Percentiles rank a stretch among this genome's conserved stretches.
phyloP scores from a whole-genome alignment of 106 monocot species.

The Acorus gramineus region DNA sequence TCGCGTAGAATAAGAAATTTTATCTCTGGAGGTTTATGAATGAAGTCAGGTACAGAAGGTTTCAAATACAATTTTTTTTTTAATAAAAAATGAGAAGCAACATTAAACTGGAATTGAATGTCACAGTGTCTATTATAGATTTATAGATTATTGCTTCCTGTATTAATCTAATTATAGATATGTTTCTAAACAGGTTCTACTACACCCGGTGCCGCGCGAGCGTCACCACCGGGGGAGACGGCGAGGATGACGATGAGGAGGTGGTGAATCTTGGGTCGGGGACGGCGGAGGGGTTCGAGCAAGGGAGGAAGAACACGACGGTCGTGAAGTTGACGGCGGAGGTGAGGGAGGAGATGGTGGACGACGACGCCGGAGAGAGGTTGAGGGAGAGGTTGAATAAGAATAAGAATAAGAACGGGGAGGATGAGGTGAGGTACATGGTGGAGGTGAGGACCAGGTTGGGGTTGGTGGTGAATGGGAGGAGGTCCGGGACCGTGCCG shows the following conservation, averaged over 20 bases:
- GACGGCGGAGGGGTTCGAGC: not conserved
- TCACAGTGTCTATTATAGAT: too few relatives aligned
- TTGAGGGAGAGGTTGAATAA: not conserved
- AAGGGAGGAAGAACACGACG: slow-evolving; percentile 13
- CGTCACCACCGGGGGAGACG: not conserved
- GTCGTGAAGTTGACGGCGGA: not conserved
- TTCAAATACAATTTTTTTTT: too few relatives aligned
- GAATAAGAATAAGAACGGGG: too few relatives aligned
- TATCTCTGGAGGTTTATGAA: too few relatives aligned
- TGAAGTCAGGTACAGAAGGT: too few relatives aligned
- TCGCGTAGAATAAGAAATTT: too few relatives aligned
- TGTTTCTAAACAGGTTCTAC: too few relatives aligned
- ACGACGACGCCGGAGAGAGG: not conserved
- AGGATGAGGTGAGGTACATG: not conserved
- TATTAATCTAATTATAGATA: too few relatives aligned
- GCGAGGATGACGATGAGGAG: not conserved
- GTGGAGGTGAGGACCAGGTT: slow-evolving; percentile 4
- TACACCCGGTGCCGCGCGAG: too few relatives aligned
- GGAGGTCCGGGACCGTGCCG: not conserved
- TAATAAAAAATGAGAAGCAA: too few relatives aligned
- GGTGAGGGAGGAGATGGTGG: slow-evolving; percentile 1
- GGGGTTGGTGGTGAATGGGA: not conserved
- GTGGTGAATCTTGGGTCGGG: not conserved
- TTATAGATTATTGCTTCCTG: too few relatives aligned
- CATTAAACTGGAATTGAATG: too few relatives aligned